These are phyloP conservation scores for Blechomonas ayalai DNA, from an alignment of 208 protist genomes.

Conservation along the genomic window DNA sequence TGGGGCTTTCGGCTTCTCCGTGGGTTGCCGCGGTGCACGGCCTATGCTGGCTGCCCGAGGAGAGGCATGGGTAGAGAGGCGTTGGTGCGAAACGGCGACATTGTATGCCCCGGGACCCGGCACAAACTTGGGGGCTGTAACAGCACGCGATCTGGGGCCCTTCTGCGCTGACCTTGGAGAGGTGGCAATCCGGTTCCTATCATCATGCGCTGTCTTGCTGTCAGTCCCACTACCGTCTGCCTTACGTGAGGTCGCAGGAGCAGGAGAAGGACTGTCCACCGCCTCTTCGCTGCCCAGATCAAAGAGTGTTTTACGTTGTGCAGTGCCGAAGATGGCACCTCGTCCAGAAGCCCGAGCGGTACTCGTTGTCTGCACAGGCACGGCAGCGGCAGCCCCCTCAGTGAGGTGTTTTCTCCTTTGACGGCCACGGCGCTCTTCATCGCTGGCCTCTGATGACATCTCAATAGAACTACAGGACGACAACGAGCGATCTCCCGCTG, in stretches of 20 bases:
- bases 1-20: conserved; percentile 4
- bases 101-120: conserved; percentile 66
- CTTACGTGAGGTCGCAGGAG: too few relatives aligned
- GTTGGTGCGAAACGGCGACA: conserved; percentile 24
- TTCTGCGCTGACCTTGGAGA: conserved; percentile 8
- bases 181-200: conserved; percentile 2
- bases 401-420: neutral
- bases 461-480: too few relatives aligned
- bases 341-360: conserved; percentile 3
- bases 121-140: neutral
- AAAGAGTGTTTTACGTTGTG: conserved; percentile 23
- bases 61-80: conserved; percentile 9
- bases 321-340: conserved; percentile 29
- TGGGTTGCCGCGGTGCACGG: conserved; percentile 2
- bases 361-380: neutral
- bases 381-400: neutral
- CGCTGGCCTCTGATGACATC: neutral
- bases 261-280: neutral
- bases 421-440: neutral
- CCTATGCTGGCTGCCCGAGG: conserved; percentile 5
- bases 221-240: too few relatives aligned
- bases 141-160: neutral
- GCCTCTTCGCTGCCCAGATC: conserved; percentile 2
- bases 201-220: too few relatives aligned
- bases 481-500: too few relatives aligned